These are phyloP conservation scores for Plenodomus lindquistii DNA, from an alignment of 2,329 filamentous ascomycete genomes.

Conservation along the genomic window DNA sequence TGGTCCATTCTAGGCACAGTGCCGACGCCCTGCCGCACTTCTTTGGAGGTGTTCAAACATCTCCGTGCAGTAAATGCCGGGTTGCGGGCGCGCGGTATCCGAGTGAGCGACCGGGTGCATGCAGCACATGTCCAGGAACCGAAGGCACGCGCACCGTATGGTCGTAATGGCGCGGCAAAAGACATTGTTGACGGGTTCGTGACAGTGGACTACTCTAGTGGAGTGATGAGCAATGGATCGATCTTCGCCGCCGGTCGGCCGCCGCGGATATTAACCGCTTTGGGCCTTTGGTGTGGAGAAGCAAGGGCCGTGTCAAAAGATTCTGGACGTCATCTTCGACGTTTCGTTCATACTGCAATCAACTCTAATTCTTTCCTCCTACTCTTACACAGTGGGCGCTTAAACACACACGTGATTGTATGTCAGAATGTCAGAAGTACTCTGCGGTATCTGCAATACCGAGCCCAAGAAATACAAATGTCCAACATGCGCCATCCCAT, in stretches of 20 bases:
- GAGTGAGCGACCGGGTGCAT: slow-evolving; percentile 37
- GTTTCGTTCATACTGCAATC: background rate
- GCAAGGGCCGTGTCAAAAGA: slow-evolving; percentile 1
- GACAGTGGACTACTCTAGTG: slow-evolving; percentile 4
- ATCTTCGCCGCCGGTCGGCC: slow-evolving; percentile 18
- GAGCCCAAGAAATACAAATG: slow-evolving; percentile 56
- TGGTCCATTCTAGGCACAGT: slow-evolving; percentile 63
- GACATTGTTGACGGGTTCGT: slow-evolving; percentile 30
- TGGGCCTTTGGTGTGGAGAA: slow-evolving; percentile 16
- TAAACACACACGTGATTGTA: background rate
- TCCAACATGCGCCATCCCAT: slow-evolving; percentile 52
- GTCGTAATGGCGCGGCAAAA: slow-evolving; percentile 24
- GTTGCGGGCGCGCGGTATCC: slow-evolving; percentile 20
- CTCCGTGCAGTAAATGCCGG: slow-evolving; percentile 25
- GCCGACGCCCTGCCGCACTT: slow-evolving; percentile 34
- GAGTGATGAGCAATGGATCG: slow-evolving; percentile 29
- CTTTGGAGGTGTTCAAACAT: slow-evolving; percentile 39
- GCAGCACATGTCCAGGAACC: slow-evolving; percentile 44
- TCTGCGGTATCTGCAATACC: slow-evolving; percentile 51
- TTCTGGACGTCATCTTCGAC: slow-evolving; percentile 7
- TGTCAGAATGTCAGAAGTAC: slow-evolving; percentile 33
- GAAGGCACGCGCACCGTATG: slow-evolving; percentile 16
- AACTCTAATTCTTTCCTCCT: background rate
- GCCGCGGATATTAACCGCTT: slow-evolving; percentile 32
- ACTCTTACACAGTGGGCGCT: background rate